A percentile compares a stretch with the other conserved stretches of the same genome.
phyloP scores from a whole-genome alignment of 164 flowering plant genomes.

The Annona cherimola region DNA sequence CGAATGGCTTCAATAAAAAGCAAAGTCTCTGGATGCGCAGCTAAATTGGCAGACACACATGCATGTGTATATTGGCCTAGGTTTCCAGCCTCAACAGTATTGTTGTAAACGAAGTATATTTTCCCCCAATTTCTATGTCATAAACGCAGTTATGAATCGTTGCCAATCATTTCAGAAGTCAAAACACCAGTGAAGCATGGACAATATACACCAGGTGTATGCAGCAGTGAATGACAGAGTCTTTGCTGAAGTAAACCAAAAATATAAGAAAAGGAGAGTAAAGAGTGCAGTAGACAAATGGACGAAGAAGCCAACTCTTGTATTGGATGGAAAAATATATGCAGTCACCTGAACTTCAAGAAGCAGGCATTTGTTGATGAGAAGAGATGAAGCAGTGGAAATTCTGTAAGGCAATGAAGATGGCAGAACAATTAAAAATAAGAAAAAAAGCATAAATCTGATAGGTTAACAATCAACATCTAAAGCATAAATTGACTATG shows the following conservation, averaged over 20 bases:
- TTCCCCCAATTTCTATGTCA: no score
- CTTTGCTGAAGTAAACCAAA: not conserved
- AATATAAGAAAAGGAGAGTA: not conserved
- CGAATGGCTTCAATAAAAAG: not conserved
- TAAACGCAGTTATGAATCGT: no score
- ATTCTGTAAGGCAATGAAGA: constrained; percentile 34
- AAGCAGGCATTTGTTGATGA: constrained; percentile 61
- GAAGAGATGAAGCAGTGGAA: constrained; percentile 45
- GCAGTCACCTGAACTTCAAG: constrained; percentile 64
- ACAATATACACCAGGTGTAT: not conserved
- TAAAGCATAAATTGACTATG: not conserved
- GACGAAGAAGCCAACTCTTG: not conserved
- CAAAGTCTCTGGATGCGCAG: not conserved
- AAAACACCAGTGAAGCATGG: not conserved
- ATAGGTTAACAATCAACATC: not conserved
- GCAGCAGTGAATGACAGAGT: not conserved
- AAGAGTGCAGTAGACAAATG: not conserved
- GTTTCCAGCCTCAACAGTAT: no score
- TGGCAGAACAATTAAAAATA: not conserved
- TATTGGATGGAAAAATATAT: not conserved
- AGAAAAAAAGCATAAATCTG: not conserved
- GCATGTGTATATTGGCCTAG: no score
- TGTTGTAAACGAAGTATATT: no score
- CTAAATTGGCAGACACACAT: no score
- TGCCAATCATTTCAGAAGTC: no score